Base-by-base conservation (phyloP, 345 rosid genomes). In the Citrus trifoliata region DNA sequence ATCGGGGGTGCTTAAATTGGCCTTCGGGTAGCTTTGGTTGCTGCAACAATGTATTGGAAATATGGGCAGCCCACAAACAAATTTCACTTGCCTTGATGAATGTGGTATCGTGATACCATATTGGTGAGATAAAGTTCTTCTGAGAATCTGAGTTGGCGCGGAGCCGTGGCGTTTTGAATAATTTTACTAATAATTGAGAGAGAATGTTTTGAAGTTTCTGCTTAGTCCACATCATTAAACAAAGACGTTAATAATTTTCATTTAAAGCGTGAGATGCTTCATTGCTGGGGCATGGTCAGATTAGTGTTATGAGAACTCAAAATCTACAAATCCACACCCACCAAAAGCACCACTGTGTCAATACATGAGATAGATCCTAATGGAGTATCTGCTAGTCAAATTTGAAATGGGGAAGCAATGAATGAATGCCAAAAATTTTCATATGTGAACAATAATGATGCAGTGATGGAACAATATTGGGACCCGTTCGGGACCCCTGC, bases 391-490 rank as follows among this genome's bases (percentile, higher is more conserved):
- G 38, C 59, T 38, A 8, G 27, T 18, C 33, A 51, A 38, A 61
- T 42, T 78, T 69, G 1, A 68, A 74, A 75, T 67, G 51, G 76
- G 61, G 78, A 77, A 79, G 84, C 76, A 42, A 70, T 67, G 59
- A 79, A 81, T 77, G 82, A 55, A 74, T 55, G 56, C 72, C 62
- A 38, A 51, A 22, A 68, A 25, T 48, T 82, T 61, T 68, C 25
- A 55, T 53, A 2, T 9, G 10, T 61, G 8, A 28, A 21, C 61
- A 60, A 70, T 70, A 77, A 77, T 75, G 37, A 37, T 56, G 22
- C 32, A 30, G 46, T 64, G 48, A 58, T 64, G 51, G 40, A 27
- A 35, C n/a, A 10, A 71, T 75, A 42, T 67, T 5, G 62, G 64
- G 78, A 18, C 80, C 74, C 66, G 25, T 59, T 76, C 37, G 78